Base-by-base conservation (phyloP, 345 rosid species). In the Crucihimalaya himalaica region DNA sequence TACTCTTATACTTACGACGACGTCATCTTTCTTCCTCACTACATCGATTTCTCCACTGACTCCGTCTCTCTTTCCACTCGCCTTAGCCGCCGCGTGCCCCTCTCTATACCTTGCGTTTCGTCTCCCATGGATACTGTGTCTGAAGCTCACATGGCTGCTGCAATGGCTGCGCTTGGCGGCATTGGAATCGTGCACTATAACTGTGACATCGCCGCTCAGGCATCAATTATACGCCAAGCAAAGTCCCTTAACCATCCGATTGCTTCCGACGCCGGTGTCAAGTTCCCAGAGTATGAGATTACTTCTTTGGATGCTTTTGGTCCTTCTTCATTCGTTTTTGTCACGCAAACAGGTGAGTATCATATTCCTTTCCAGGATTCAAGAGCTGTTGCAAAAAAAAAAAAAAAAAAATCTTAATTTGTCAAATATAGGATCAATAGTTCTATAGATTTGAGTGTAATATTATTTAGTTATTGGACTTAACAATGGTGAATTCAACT, bases 71-170 rank as follows among this genome's bases (percentile, higher is more conserved):
- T 94, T 32, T 79, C 93, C 80, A 87, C 98, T 39, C 81, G 72
- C 12, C 85, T 91, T 48, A 83, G 90, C 35, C 85, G 90, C 47
- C 93, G 89, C 73, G 63, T 94, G 55, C 70, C 83, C 7, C 93
- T 94, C 48, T 80, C 91, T 2, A 78, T 84, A 72, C 98, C 98
- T 6, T 94, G 92, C 51, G 93, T 94, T 18, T 82, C 98, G 18
- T 94, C 98, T 32, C 97, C 97, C 5, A 91, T 94, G 98, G 98
- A 95, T 71, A 95, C 99, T 15, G 99, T 92, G 27, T 87, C 97
- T 0, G 97, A 88, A 70, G 83, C 95, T 29, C 77, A 85, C 83
- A 91, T 91, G 97, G 98, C 97, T 21, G 78, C 96, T 13, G 83
- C 97, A 59, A 86, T 94, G 96, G 97, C 99, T 7, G 80, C 96